Conservation (phyloP, 352 stramenopile species). For the Phytophthora citricola region DNA sequence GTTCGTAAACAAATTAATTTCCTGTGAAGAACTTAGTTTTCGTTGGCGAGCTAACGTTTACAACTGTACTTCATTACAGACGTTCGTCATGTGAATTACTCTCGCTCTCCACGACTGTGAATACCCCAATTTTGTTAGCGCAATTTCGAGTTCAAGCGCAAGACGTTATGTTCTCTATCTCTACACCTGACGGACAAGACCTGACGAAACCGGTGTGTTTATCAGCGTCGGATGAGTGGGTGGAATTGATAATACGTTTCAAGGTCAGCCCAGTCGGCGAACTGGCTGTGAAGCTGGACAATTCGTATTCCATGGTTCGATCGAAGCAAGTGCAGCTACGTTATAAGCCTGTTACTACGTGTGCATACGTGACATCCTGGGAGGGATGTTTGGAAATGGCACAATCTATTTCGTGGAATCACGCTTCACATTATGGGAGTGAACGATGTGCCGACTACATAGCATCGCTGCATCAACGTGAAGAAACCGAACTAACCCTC, state of each 20-base stretch:
- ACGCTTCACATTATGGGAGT: slow-evolving; percentile 42
- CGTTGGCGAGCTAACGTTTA: background rate
- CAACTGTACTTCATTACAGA: slow-evolving; percentile 7
- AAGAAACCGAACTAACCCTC: slow-evolving; percentile 52
- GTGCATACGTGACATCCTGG: slow-evolving; percentile 58
- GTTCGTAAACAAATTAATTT: slow-evolving; percentile 3
- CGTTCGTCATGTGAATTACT: slow-evolving; percentile 31
- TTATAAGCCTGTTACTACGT: slow-evolving; percentile 19
- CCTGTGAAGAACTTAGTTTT: background rate
- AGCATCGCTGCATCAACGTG: slow-evolving; percentile 45
- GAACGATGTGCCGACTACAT: slow-evolving; percentile 54
- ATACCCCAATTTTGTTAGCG: slow-evolving; percentile 17
- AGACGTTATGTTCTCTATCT: slow-evolving; percentile 47
- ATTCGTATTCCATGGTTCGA: slow-evolving; percentile 71
- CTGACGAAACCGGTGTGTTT: slow-evolving; percentile 52
- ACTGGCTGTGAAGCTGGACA: slow-evolving; percentile 64
- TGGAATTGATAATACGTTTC: slow-evolving; percentile 54
- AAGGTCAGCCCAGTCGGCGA: slow-evolving; percentile 14
- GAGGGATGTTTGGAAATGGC: slow-evolving; percentile 68
- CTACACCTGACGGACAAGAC: slow-evolving; percentile 29
- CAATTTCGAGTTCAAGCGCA: slow-evolving; percentile 51
- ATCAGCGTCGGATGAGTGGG: slow-evolving; percentile 53
- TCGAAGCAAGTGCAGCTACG: slow-evolving; percentile 66
- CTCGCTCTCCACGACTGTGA: slow-evolving; percentile 8
- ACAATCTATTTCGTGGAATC: slow-evolving; percentile 81